A percentile compares a stretch with the other conserved stretches of the same genome.
Conservation (phyloP, 306 rosid species). For the Malus asiatica region DNA sequence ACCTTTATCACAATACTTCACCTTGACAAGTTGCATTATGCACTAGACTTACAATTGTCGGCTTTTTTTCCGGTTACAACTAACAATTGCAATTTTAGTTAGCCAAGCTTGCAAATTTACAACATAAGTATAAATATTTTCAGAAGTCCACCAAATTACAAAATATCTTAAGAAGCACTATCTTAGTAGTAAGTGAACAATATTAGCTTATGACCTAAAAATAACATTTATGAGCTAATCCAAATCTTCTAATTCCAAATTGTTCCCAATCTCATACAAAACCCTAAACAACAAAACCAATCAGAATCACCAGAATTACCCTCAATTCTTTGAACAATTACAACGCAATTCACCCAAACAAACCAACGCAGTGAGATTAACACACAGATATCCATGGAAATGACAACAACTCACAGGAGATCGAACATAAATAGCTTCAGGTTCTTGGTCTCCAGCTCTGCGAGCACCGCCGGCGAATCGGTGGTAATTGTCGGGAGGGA, state of each 20-base stretch:
- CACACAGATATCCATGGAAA: background rate
- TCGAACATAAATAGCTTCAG: constrained; percentile 69
- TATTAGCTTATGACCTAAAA: background rate
- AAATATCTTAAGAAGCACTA: background rate
- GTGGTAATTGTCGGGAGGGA: constrained; percentile 64
- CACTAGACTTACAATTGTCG: background rate
- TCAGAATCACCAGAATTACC: background rate
- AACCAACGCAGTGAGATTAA: background rate
- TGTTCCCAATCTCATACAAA: constrained; percentile 1
- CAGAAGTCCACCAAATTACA: too few relatives aligned
- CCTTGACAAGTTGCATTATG: background rate
- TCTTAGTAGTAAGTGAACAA: background rate
- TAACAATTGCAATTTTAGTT: background rate
- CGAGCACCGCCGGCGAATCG: constrained; percentile 42
- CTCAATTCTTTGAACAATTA: background rate
- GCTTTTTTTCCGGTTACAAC: background rate
- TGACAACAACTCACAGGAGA: constrained; percentile 53
- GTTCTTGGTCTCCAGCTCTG: constrained; percentile 40
- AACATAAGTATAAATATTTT: background rate
- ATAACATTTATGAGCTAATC: background rate
- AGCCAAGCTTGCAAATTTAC: background rate
- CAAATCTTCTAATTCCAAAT: background rate
- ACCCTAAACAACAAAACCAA: constrained; percentile 14
- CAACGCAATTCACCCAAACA: background rate
- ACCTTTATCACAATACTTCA: background rate